Percentiles rank a stretch among this genome's conserved stretches.
phyloP scores from a whole-genome alignment of 176 grass and related monocot genomes.

The Musa schizocarpa region DNA sequence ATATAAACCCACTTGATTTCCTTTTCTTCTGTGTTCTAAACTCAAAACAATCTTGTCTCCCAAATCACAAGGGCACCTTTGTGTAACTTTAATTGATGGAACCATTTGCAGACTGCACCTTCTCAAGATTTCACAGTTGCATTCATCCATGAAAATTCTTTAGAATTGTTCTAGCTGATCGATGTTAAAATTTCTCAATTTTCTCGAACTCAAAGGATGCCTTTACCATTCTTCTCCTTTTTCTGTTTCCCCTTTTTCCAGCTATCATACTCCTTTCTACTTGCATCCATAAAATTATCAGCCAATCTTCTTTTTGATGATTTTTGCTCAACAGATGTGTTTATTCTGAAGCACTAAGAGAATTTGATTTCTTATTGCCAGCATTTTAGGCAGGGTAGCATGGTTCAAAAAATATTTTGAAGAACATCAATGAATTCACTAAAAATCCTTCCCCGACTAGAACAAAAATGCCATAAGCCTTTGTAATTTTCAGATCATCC shows the following conservation, averaged over 20 bases:
- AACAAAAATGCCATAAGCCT: neutral
- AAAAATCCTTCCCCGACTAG: neutral
- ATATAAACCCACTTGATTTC: neutral
- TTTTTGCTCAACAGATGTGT: neutral
- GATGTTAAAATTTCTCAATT: neutral
- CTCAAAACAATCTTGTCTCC: neutral
- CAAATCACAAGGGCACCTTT: no score
- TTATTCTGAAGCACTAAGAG: neutral
- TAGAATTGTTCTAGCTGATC: neutral
- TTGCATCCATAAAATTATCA: neutral
- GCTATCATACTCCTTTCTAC: neutral
- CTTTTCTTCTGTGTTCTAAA: neutral
- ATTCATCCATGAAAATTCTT: no score
- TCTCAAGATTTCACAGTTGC: no score
- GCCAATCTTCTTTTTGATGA: neutral
- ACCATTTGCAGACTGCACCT: no score
- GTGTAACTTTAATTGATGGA: no score
- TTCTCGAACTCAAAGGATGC: neutral
- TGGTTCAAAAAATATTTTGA: neutral
- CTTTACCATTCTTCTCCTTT: neutral
- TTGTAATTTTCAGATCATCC: no score
- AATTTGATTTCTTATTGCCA: neutral
- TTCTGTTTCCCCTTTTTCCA: neutral
- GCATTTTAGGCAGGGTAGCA: neutral
- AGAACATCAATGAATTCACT: neutral